Evolutionary conservation across 73 alveolate genomes (phyloP), one percentile per base, ranked within the genome.

Genomic region (Paramecium sonneborni): DNA sequence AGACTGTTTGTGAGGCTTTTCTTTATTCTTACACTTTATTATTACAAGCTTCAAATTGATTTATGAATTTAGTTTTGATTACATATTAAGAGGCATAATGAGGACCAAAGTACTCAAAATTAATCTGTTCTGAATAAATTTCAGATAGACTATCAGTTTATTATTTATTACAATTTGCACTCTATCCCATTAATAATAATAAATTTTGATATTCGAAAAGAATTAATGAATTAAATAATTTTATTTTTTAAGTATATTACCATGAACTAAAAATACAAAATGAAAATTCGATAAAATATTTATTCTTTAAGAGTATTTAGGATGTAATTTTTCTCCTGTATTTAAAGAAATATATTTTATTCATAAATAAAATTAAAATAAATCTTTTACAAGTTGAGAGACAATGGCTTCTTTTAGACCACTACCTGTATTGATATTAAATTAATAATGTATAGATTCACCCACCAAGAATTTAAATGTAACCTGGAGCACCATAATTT

Each of bases 341-440:
- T 52, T 52, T n/a, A 30, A 18, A 7, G 68, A 52, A 52, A 52
- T 52, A 52, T 62, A 30, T 26, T 30, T 62, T 62, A 62, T 62
- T 30, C 84, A 62, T 62, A 62, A 62, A 62, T 62, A 62, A 62
- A 62, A 26, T 62, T 26, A 62, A 62, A 62, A 62, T 30, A 32
- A 32, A 32, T 30, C 39, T 62, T 32, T 62, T 62, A 23, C 5
- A 30, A 62, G 68, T 18, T n/a, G 15, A 20, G 23, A 52, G 12
- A 52, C 32, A 23, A 62, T 62, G 84, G 84, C 84, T 62, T 62
- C 84, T 26, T 62, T 62, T 12, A 62, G 84, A 62, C 84, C 84
- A 5, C 12, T 52, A 52, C 68, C 68, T 52, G 68, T 52, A 52
- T n/a, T 18, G 14, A 18, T 3, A 15, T 3, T n/a, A 4, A 3